Evolutionary conservation across 2,329 filamentous ascomycete genomes (phyloP).

Genomic region (Penicillium sp.): DNA sequence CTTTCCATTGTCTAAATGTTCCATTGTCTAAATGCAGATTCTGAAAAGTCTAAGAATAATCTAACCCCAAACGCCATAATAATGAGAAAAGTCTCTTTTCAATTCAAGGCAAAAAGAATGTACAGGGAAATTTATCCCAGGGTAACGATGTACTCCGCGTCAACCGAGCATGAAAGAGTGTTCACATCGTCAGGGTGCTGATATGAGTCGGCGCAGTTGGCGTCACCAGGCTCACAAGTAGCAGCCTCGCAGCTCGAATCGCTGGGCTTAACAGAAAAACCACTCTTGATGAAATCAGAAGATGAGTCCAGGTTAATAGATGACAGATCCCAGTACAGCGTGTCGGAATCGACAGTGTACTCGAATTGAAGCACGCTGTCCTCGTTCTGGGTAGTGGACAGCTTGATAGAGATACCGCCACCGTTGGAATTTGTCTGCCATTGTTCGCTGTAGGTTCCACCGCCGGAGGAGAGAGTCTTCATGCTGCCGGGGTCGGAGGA

Average conservation of each 20-base stretch:
- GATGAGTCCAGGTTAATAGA: constrained; percentile 35
- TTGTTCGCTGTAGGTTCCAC: constrained; percentile 31
- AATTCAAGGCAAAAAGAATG: constrained; percentile 1
- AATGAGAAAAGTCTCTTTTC: not conserved
- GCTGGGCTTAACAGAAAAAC: constrained; percentile 33
- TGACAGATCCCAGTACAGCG: constrained; percentile 42
- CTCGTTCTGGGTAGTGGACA: constrained; percentile 24
- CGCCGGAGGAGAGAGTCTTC: constrained; percentile 26
- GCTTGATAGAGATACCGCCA: constrained; percentile 40
- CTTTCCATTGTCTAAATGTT: not conserved
- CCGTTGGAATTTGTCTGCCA: constrained; percentile 34
- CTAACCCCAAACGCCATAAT: not conserved
- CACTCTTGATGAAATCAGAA: constrained; percentile 35
- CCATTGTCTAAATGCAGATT: not conserved
- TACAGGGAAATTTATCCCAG: constrained; percentile 28
- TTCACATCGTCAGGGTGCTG: constrained; percentile 38
- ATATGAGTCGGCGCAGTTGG: constrained; percentile 36
- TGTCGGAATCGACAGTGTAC: constrained; percentile 35
- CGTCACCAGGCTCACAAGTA: constrained; percentile 34
- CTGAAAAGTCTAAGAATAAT: not conserved
- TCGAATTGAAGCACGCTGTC: constrained; percentile 31
- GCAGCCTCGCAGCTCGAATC: constrained; percentile 32
- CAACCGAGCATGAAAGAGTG: constrained; percentile 35
- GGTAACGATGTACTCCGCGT: constrained; percentile 32
- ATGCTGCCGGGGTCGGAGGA: constrained; percentile 25